Evolutionary conservation across 805 yeast genomes (phyloP).

Genomic region (Barnettozyma vustinii): DNA sequence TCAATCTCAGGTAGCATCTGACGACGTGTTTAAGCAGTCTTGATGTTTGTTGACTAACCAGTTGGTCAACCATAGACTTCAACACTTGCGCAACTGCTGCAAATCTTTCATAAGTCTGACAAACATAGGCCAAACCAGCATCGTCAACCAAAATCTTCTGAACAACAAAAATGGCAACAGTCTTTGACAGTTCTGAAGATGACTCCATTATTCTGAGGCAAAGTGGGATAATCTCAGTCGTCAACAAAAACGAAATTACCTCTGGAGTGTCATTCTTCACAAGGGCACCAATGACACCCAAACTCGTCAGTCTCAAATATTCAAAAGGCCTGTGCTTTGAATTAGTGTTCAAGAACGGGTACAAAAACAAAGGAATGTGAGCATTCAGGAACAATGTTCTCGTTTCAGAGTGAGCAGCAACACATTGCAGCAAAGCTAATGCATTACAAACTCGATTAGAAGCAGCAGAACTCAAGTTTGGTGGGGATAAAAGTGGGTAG

Average conservation of each 20-base stretch:
- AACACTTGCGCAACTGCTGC: conserved; percentile 90
- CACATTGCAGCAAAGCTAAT: conserved; percentile 89
- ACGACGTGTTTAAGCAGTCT: conserved; percentile 89
- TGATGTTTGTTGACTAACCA: conserved; percentile 70
- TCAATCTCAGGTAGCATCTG: conserved; percentile 83
- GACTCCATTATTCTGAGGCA: conserved; percentile 94
- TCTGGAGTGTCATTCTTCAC: conserved; percentile 95
- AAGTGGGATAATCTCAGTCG: conserved; percentile 95
- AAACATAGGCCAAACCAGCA: conserved; percentile 83
- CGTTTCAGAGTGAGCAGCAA: conserved; percentile 91
- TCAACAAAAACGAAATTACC: conserved; percentile 81
- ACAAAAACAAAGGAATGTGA: conserved; percentile 84
- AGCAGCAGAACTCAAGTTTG: conserved; percentile 75
- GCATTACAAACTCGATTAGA: conserved; percentile 96
- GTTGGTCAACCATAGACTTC: conserved; percentile 81
- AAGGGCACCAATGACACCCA: conserved; percentile 95
- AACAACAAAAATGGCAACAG: conserved; percentile 94
- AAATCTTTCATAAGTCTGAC: conserved; percentile 92
- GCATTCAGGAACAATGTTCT: conserved; percentile 81
- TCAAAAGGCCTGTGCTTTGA: conserved; percentile 92
- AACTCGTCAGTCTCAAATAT: conserved; percentile 83
- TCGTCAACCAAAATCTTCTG: conserved; percentile 92
- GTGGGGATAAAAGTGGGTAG: conserved; percentile 86
- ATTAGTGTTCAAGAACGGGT: conserved; percentile 90
- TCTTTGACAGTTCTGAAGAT: conserved; percentile 87